Evolutionary conservation across 495 filamentous ascomycete genomes (phyloP), one percentile per base, ranked within the genome.

Genomic region (Glutinoglossum americanum): DNA sequence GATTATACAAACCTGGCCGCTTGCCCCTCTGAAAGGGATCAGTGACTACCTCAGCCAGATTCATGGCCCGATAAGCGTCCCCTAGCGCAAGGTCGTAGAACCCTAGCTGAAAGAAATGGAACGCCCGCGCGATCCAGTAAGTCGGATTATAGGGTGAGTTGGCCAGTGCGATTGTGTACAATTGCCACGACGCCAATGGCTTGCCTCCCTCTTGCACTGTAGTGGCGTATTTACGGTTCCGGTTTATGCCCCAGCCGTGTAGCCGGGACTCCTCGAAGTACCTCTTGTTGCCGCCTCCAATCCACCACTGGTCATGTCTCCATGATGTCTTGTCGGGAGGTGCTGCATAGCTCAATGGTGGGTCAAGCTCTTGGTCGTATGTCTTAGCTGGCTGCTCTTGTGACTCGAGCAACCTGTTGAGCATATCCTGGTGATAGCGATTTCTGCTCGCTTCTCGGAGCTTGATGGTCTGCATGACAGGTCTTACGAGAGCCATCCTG

Each of bases 81-180:
- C 57, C 57, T 0, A 59, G 51, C 25, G 57, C 57, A 11, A 59
- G 57, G 19, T 55, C 57, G n/a, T 37, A 59, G 26, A 15, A 45
- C 1, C 54, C 57, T n/a, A 10, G 3, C 27, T 26, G 54, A 10
- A 33, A 59, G 57, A 56, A 59, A 3, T 32, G 21, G 33, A 55
- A 59, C n/a, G 48, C 57, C 15, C 57, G 23, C 2, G 32, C 10
- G 10, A 47, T 19, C 57, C 57, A 59, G 54, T 59, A 59, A 0
- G 51, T 49, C 19, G 57, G 57, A n/a, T 59, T 59, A 21, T 59
- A 59, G 3, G 57, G 57, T 15, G 48, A 55, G 30, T 27, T 19
- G 25, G 15, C n/a, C 4, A 59, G 8, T 27, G 57, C 69, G 39
- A 62, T 60, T 0, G 69, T 71, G 55, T 71, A 71, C 63, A 71